phyloP scores from a whole-genome alignment of 495 filamentous ascomycete species.

The Cercophora sp. region DNA sequence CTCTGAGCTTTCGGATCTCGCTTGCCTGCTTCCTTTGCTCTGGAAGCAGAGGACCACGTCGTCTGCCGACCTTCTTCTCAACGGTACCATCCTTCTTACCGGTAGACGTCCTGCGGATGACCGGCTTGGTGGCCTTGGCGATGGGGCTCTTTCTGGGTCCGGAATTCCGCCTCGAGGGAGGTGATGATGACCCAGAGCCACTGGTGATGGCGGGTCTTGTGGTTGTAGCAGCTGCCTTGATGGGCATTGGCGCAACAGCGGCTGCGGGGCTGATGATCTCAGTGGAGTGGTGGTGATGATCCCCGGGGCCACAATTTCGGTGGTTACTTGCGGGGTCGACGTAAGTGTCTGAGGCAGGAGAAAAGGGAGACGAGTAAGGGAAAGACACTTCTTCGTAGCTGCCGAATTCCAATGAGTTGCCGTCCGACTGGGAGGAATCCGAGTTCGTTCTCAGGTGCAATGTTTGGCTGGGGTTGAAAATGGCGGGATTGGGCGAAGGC shows the following conservation, averaged over 20 bases:
- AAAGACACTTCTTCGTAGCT: slow-evolving; percentile 81
- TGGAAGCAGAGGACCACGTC: slow-evolving; percentile 82
- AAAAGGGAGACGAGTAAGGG: slow-evolving; percentile 61
- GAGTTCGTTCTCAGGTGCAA: slow-evolving; percentile 81
- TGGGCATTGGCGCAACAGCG: slow-evolving; percentile 63
- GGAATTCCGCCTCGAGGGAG: slow-evolving; percentile 59
- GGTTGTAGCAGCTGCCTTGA: slow-evolving; percentile 61
- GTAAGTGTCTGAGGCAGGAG: slow-evolving; percentile 61
- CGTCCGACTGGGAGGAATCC: slow-evolving; percentile 75
- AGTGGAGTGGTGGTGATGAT: slow-evolving; percentile 47
- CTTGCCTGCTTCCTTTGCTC: slow-evolving; percentile 92
- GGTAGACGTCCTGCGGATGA: slow-evolving; percentile 69
- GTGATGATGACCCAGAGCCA: slow-evolving; percentile 58
- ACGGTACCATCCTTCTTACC: slow-evolving; percentile 67
- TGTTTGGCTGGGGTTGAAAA: slow-evolving; percentile 83
- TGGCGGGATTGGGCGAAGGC: slow-evolving; percentile 53
- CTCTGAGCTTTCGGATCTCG: slow-evolving; percentile 87
- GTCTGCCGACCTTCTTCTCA: slow-evolving; percentile 85
- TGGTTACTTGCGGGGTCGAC: slow-evolving; percentile 44
- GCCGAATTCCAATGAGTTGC: slow-evolving; percentile 57
- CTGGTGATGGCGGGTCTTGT: slow-evolving; percentile 51
- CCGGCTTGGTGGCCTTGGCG: slow-evolving; percentile 73
- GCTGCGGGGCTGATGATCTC: slow-evolving; percentile 63
- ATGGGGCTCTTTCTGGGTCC: slow-evolving; percentile 70
- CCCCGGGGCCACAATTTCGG: slow-evolving; percentile 46